phyloP scores from a whole-genome alignment of 768 basidiomycete species.

The Phlebiopsis gigantea region DNA sequence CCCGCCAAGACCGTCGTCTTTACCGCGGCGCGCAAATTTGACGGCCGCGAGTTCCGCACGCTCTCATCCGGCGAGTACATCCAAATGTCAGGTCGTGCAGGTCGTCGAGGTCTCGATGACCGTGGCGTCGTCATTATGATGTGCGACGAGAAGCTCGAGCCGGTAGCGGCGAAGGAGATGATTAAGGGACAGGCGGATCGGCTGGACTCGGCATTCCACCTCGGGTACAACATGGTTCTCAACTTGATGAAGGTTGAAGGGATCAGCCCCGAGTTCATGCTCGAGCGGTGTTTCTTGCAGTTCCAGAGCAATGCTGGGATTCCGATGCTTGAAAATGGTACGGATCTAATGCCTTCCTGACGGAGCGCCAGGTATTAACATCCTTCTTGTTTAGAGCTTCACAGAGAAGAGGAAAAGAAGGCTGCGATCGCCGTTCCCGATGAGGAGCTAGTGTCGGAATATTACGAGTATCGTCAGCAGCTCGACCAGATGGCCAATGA shows the following conservation, averaged over 20 bases:
- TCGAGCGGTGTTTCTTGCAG: slow-evolving; percentile 96
- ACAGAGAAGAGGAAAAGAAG: slow-evolving; percentile 61
- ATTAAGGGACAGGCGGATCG: slow-evolving; percentile 97
- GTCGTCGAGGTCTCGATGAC: slow-evolving; percentile 94
- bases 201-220: slow-evolving; percentile 95
- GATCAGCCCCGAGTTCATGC: slow-evolving; percentile 96
- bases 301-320: slow-evolving; percentile 95
- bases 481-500: slow-evolving; percentile 86
- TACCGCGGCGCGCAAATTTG: slow-evolving; percentile 91
- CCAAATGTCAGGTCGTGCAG: slow-evolving; percentile 98
- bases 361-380: neutral
- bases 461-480: slow-evolving; percentile 91
- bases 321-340: slow-evolving; percentile 79
- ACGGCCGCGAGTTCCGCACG: slow-evolving; percentile 91
- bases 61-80: slow-evolving; percentile 96
- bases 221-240: slow-evolving; percentile 98
- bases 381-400: slow-evolving; percentile 52
- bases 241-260: slow-evolving; percentile 99
- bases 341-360: slow-evolving; percentile 21
- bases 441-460: slow-evolving; percentile 79
- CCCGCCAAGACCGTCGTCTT: slow-evolving; percentile 99
- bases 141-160: slow-evolving; percentile 98
- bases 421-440: slow-evolving; percentile 71
- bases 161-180: slow-evolving; percentile 88
- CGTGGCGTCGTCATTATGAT: slow-evolving; percentile 99